Conservation (phyloP, 2,329 filamentous ascomycete genomes). For the Scedosporium dehoogii region DNA sequence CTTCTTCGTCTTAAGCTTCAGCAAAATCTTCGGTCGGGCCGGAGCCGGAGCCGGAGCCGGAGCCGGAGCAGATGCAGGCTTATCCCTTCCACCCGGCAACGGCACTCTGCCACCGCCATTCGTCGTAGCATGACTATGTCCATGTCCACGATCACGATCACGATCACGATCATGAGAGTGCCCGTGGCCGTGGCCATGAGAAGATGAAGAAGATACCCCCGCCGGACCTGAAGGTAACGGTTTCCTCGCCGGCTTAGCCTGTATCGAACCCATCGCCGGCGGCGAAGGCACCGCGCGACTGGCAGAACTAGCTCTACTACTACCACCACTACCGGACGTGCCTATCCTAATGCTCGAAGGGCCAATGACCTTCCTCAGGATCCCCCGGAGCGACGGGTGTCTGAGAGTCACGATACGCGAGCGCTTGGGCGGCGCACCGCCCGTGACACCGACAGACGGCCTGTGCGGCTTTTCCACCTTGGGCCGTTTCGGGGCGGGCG, state of each 20-base stretch:
- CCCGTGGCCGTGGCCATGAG: no score
- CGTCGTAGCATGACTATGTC: not conserved
- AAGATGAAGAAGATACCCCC: not conserved
- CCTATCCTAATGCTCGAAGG: not conserved
- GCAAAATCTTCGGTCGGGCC: slow-evolving; percentile 2
- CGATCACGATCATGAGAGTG: no score
- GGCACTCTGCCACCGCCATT: not conserved
- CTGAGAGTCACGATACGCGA: slow-evolving; percentile 4
- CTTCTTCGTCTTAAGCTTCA: not conserved
- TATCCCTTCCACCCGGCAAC: not conserved
- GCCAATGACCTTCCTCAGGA: slow-evolving; percentile 2
- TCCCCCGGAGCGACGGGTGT: slow-evolving; percentile 5
- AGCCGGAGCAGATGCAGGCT: not conserved
- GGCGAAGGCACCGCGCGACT: not conserved
- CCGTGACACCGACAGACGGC: no score
- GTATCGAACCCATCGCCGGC: not conserved
- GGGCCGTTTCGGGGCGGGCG: not conserved
- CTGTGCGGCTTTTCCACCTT: not conserved
- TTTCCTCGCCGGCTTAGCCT: slow-evolving; percentile 24
- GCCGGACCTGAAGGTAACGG: slow-evolving; percentile 18
- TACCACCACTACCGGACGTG: not conserved
- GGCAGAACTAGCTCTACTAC: not conserved
- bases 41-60: not conserved
- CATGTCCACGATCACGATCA: no score
- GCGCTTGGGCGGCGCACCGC: not conserved